Base-by-base conservation (phyloP, 805 yeast species). In the Wickerhamomyces rabaulensis region DNA sequence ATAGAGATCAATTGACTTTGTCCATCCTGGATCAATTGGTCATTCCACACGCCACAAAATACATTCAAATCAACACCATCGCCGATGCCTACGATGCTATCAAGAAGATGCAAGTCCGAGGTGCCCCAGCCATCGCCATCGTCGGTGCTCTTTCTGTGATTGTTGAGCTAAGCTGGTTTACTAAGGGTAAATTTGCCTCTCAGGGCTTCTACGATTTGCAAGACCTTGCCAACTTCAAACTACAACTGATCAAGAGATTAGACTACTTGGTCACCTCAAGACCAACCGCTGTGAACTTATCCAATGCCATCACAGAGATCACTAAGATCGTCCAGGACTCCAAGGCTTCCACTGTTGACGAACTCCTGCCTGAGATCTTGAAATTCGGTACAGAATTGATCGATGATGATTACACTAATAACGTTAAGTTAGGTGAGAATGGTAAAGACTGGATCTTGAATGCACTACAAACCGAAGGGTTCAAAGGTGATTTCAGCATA, bases 101-200 rank as follows among this genome's bases (percentile, higher is more conserved):
- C 64, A 83, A 81, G 60, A 74, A 74, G 48, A 92, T 92, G 99
- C 90, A 87, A 58, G 97, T 95, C 5, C 76, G 99, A 63, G 99
- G 99, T 35, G 99, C 99, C 0, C 99, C 99, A 0, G 98, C 98
- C 1, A 92, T 92, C 61, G 97, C 97, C 51, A 87, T 92, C 48
- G 97, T 92, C 3, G 98, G 96, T 6, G 82, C 90, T 1, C 75
- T 91, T 49, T 79, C 96, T 2, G 76, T 92, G 3, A 83, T 87
- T 2, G 80, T 86, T n/a, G 97, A 92, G 53, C 65, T 79, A 3
- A 67, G 66, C 46, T 57, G 60, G 57, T 59, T 47, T 47, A 41
- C 69, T 42, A 53, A 49, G 26, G 63, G 62, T 2, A 50, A 58
- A 4, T 63, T 58, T 38, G 42, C 49, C 6, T 47, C 49, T 6